phyloP scores from a whole-genome alignment of 352 stramenopile genomes.

The Pythium periplocum region DNA sequence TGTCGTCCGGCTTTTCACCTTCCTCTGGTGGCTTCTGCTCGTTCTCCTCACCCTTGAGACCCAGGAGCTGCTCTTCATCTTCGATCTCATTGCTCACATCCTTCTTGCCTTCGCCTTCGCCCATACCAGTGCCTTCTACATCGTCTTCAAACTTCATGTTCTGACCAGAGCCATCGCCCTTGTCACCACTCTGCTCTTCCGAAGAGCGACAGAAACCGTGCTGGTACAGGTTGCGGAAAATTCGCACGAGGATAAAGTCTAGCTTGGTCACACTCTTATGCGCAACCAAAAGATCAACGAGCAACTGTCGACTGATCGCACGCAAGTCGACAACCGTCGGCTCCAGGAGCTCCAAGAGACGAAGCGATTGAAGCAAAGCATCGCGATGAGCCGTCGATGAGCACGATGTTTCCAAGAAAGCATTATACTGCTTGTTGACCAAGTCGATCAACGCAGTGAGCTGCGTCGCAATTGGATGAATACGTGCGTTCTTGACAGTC shows the following conservation, averaged over 20 bases:
- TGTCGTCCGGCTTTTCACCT: slow-evolving; percentile 79
- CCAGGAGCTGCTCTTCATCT: slow-evolving; percentile 99
- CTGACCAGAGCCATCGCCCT: slow-evolving; percentile 61
- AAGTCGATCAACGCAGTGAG: slow-evolving; percentile 38
- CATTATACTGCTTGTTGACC: slow-evolving; percentile 44
- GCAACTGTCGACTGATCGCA: slow-evolving; percentile 72
- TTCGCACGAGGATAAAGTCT: slow-evolving; percentile 92
- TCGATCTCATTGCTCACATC: slow-evolving; percentile 99
- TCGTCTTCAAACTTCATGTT: slow-evolving; percentile 98
- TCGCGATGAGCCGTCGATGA: slow-evolving; percentile 11
- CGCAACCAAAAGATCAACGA: slow-evolving; percentile 71
- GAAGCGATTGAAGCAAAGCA: slow-evolving; percentile 28
- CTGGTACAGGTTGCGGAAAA: slow-evolving; percentile 95
- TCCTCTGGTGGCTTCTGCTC: slow-evolving; percentile 62
- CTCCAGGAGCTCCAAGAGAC: slow-evolving; percentile 54
- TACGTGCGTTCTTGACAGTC: slow-evolving; percentile 60
- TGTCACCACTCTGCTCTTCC: slow-evolving; percentile 66
- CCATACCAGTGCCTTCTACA: slow-evolving; percentile 99
- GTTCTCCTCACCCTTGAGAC: slow-evolving; percentile 91
- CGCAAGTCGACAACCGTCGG: slow-evolving; percentile 57
- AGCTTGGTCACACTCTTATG: slow-evolving; percentile 94
- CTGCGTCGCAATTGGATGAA: slow-evolving; percentile 67
- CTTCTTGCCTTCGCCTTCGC: slow-evolving; percentile 98
- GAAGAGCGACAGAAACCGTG: slow-evolving; percentile 92
- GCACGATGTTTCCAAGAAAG: slow-evolving; percentile 23